These are phyloP conservation scores for Sambucus nigra DNA, from an alignment of 129 eudicot species.

Conservation along the genomic window DNA sequence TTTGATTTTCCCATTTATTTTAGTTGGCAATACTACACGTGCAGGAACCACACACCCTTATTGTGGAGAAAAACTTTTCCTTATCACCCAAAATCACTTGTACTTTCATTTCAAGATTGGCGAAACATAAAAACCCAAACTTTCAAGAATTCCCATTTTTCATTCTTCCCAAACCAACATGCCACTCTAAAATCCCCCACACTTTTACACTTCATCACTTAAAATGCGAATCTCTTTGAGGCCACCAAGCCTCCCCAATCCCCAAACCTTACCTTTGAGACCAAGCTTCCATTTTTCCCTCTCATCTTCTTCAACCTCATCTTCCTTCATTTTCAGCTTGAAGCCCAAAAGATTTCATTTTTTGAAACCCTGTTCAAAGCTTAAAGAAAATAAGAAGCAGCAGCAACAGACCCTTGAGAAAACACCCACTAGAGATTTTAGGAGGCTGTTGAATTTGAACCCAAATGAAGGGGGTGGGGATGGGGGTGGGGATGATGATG, in stretches of 20 bases:
- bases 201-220: not conserved
- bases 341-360: constrained; percentile 47
- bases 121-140: not conserved
- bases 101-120: not conserved
- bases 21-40: constrained; percentile 13
- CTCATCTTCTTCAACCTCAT: constrained; percentile 17
- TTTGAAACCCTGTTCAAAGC: constrained; percentile 63
- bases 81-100: not conserved
- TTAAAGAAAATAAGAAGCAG: constrained; percentile 56
- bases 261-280: constrained; percentile 11
- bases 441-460: constrained; percentile 43
- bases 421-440: constrained; percentile 22
- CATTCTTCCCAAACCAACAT: not conserved
- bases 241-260: constrained; percentile 44
- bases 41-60: constrained; percentile 8
- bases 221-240: constrained; percentile 28
- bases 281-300: constrained; percentile 30
- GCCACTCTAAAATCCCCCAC: not conserved
- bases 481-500: constrained; percentile 11
- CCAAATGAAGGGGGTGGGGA: constrained; percentile 19
- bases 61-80: no score
- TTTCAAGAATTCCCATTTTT: not conserved
- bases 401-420: constrained; percentile 36
- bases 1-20: not conserved
- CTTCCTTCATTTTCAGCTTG: constrained; percentile 16